A percentile compares a stretch with the other conserved stretches of the same genome.
phyloP scores from a whole-genome alignment of 208 protist species.

The Wallacemonas sp. region DNA sequence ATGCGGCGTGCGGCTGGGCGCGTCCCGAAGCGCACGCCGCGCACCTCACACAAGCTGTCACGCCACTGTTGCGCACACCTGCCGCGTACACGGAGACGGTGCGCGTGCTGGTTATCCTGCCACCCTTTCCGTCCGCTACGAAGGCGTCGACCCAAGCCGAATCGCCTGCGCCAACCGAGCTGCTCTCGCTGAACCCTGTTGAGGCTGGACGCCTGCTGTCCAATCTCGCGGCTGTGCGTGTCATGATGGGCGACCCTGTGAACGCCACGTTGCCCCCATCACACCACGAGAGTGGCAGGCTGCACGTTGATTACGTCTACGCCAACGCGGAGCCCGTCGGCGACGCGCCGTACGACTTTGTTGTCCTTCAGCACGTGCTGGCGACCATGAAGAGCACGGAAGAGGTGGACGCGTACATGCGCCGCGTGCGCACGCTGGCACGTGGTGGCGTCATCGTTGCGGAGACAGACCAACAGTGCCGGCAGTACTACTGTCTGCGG shows the following conservation, averaged over 20 bases:
- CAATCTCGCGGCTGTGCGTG: constrained; percentile 28
- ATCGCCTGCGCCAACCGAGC: not conserved
- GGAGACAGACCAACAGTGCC: constrained; percentile 70
- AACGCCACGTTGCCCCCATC: constrained; percentile 1
- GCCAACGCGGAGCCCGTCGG: constrained; percentile 15
- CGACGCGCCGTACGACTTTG: constrained; percentile 50
- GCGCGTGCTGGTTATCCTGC: constrained; percentile 41
- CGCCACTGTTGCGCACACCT: not conserved
- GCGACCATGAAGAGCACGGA: constrained; percentile 31
- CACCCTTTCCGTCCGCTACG: no score
- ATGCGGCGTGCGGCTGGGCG: constrained; percentile 40
- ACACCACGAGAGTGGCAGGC: not conserved
- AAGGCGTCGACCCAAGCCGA: not conserved
- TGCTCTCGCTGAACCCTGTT: not conserved
- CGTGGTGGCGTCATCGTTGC: constrained; percentile 51
- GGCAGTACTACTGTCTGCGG: constrained; percentile 61
- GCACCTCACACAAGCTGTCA: not conserved
- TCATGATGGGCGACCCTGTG: constrained; percentile 1
- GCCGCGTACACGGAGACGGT: not conserved
- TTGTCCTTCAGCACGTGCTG: constrained; percentile 77
- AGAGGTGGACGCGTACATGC: constrained; percentile 27
- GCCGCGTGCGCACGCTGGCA: constrained; percentile 7
- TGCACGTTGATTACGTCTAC: constrained; percentile 8
- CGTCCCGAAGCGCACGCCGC: constrained; percentile 49
- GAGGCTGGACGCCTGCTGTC: constrained; percentile 38